phyloP scores from a whole-genome alignment of 495 filamentous ascomycete genomes.

The Trichoderma orchidacearum region DNA sequence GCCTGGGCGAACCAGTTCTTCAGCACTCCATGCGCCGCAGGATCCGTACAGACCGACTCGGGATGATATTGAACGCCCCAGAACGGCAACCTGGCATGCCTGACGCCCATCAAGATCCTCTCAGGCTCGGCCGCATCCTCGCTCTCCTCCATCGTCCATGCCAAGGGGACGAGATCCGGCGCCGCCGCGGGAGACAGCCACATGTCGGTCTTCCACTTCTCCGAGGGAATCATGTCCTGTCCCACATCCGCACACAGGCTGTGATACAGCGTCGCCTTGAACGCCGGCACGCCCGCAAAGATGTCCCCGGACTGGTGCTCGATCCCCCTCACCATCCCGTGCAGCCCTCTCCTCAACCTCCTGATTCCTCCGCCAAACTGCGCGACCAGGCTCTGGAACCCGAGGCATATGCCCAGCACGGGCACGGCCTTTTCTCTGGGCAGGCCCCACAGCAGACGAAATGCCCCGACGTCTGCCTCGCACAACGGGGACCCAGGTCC shows the following conservation, averaged over 20 bases:
- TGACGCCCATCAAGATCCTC: slow-evolving; percentile 64
- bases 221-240: slow-evolving; percentile 15
- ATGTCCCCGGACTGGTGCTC: slow-evolving; percentile 31
- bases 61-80: slow-evolving; percentile 93
- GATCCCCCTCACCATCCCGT: slow-evolving; percentile 64
- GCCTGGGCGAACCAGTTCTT: slow-evolving; percentile 62
- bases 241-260: slow-evolving; percentile 59
- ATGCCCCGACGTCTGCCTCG: slow-evolving; percentile 60
- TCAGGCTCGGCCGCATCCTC: slow-evolving; percentile 17
- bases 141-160: slow-evolving; percentile 46
- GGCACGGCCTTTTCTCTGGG: slow-evolving; percentile 44
- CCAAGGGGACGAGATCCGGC: slow-evolving; percentile 43
- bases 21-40: slow-evolving; percentile 52
- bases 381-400: slow-evolving; percentile 72
- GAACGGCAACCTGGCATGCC: slow-evolving; percentile 59
- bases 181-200: slow-evolving; percentile 13
- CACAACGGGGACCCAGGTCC: slow-evolving; percentile 56
- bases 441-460: slow-evolving; percentile 64
- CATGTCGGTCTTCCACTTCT: slow-evolving; percentile 18
- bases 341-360: slow-evolving; percentile 51
- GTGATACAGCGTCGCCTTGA: slow-evolving; percentile 78
- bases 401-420: slow-evolving; percentile 80
- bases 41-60: slow-evolving; percentile 77
- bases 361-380: slow-evolving; percentile 52
- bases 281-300: slow-evolving; percentile 34